Conservation (phyloP, 2,329 filamentous ascomycete genomes). For the Harringtonia aguacate region DNA sequence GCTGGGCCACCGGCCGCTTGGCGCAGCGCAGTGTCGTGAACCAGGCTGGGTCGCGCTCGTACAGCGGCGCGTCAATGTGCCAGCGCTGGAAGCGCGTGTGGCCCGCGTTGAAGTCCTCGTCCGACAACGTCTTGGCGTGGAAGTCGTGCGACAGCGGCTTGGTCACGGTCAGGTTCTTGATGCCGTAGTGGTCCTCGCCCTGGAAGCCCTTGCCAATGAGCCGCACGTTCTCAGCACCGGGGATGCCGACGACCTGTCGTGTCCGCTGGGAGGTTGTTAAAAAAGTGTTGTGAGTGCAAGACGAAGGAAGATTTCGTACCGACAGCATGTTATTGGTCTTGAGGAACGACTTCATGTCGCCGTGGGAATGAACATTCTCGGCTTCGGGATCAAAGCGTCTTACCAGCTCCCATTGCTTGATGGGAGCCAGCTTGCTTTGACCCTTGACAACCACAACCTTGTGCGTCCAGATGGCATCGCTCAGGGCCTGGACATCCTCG, state of each 20-base stretch:
- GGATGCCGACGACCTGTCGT: constrained; percentile 24
- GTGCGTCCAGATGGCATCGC: constrained; percentile 29
- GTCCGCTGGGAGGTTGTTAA: constrained; percentile 13
- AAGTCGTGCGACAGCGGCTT: constrained; percentile 24
- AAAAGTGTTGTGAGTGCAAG: neutral
- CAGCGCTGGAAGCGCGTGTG: constrained; percentile 34
- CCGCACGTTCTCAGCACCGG: constrained; percentile 30
- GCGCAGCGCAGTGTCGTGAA: constrained; percentile 22
- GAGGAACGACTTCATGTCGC: constrained; percentile 28
- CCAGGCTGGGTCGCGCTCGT: constrained; percentile 21
- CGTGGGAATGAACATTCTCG: constrained; percentile 28
- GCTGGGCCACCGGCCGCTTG: constrained; percentile 24
- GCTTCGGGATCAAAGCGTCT: constrained; percentile 30
- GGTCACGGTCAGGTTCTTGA: constrained; percentile 23
- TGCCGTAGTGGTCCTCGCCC: constrained; percentile 30
- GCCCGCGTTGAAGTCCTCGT: constrained; percentile 25
- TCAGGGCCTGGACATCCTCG: constrained; percentile 23
- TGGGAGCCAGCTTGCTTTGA: constrained; percentile 27
- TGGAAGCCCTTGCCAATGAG: constrained; percentile 34
- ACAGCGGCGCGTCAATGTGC: constrained; percentile 37
- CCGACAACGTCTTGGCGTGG: constrained; percentile 21
- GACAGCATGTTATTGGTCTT: constrained; percentile 26
- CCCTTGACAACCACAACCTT: constrained; percentile 31
- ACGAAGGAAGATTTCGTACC: neutral
- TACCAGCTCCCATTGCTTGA: constrained; percentile 34